Evolutionary conservation across 2,329 filamentous ascomycete species (phyloP).

Genomic region (Cladophialophora psammophila): DNA sequence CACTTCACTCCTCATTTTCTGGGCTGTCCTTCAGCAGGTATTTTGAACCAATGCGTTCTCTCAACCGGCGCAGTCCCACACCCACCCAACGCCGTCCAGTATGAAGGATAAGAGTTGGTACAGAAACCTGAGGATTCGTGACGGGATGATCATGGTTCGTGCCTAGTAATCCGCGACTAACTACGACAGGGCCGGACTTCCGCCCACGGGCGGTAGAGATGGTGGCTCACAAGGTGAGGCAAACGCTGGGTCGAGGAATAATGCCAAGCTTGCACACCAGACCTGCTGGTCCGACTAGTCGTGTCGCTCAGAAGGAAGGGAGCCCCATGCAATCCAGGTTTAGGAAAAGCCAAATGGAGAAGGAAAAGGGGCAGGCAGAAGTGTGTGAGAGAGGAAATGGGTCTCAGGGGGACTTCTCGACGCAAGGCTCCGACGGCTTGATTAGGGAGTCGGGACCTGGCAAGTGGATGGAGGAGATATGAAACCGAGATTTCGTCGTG

Average conservation of each 20-base stretch:
- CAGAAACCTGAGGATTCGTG: slow-evolving; percentile 1
- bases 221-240: slow-evolving; percentile 23
- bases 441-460: slow-evolving; percentile 6
- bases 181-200: slow-evolving; percentile 10
- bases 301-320: not conserved
- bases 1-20: not conserved
- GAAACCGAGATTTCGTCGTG: slow-evolving; percentile 35
- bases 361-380: slow-evolving; percentile 15
- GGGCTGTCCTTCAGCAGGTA: not conserved
- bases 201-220: slow-evolving; percentile 8
- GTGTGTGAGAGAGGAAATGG: not conserved
- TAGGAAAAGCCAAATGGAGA: slow-evolving; percentile 3
- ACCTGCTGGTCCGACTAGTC: not conserved
- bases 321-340: not conserved
- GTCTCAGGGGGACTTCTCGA: slow-evolving; percentile 17
- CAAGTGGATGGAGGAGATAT: slow-evolving; percentile 19
- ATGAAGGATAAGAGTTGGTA: not conserved
- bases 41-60: slow-evolving; percentile 6
- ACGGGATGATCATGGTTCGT: slow-evolving; percentile 3
- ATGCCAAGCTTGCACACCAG: slow-evolving; percentile 7
- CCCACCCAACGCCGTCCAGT: not conserved
- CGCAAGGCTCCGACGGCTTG: slow-evolving; percentile 32
- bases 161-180: slow-evolving; percentile 9
- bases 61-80: not conserved
- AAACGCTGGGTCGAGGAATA: slow-evolving; percentile 20